Evolutionary conservation across 805 yeast genomes (phyloP), one percentile per base, ranked within the genome.

Genomic region (Lachancea lanzarotensis): DNA sequence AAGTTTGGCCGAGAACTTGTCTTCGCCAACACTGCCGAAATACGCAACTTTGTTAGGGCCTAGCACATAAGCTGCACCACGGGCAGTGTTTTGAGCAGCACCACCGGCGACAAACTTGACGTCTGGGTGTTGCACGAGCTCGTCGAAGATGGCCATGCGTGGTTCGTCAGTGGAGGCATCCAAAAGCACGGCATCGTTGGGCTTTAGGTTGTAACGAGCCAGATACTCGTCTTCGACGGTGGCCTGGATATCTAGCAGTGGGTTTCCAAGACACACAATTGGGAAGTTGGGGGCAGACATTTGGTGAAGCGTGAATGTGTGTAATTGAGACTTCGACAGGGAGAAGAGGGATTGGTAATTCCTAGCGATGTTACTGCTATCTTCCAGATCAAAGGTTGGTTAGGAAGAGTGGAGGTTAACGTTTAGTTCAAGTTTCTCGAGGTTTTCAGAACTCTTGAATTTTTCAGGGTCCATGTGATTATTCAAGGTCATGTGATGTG

Each of bases 21-120:
- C 99, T 56, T 85, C 77, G 62, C 98, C 98, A 50, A 91, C 98
- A 41, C 95, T 83, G 45, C 99, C 99, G 63, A 91, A 87, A 75
- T 93, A 93, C 43, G 83, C 84, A 46, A 93, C 98, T 27, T 91
- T 80, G 56, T 79, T 68, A 38, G 72, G 67, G 48, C 97, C 96
- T 42, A 93, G 76, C 45, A 88, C 68, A 71, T 87, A 91, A 64
- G 91, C 97, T 41, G 98, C 98, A 63, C 96, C 99, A 71, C 99
- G 82, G 47, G 98, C 97, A 52, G 98, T 80, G 75, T 93, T 93
- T 73, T 93, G 99, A 49, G 97, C 98, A 59, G 99, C 99, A 66
- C 99, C 99, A 57, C 99, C 99, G 50, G 99, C 98, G 55, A 91
- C 79, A 50, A 81, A 69, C 58, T 79, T 77, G 51, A 87, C 80